Percentiles rank a stretch among this genome's conserved stretches.
These are phyloP conservation scores for Polysphondylium violaceum DNA, from an alignment of 78 protist species.

Conservation along the genomic window DNA sequence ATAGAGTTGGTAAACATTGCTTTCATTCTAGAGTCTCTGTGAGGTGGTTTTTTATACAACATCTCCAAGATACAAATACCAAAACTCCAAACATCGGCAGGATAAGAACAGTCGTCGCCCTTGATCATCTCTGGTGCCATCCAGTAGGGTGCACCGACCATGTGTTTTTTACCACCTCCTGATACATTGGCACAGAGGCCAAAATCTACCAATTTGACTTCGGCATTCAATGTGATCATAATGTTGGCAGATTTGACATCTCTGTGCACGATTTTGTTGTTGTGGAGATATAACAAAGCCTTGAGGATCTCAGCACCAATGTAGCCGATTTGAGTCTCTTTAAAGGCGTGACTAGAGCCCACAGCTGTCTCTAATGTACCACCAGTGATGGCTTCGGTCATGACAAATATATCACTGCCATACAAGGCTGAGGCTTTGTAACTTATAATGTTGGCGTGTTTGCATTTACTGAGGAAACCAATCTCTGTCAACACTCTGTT, in stretches of 20 bases:
- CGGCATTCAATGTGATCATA: conserved; percentile 76
- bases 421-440: conserved; percentile 28
- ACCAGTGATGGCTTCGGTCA: conserved; percentile 56
- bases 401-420: conserved; percentile 28
- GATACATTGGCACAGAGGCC: conserved; percentile 52
- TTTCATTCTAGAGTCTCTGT: conserved; percentile 49
- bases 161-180: conserved; percentile 52
- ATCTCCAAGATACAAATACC: conserved; percentile 78
- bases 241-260: conserved; percentile 78
- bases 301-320: conserved; percentile 67
- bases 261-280: conserved; percentile 58
- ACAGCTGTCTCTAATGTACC: conserved; percentile 68
- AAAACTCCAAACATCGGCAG: conserved; percentile 83
- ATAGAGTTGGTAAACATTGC: conserved; percentile 63
- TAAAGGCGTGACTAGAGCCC: conserved; percentile 8
- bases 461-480: conserved; percentile 50
- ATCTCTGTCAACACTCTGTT: conserved; percentile 30
- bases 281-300: conserved; percentile 62
- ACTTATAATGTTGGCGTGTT: conserved; percentile 45
- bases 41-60: conserved; percentile 50
- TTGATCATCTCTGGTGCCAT: conserved; percentile 83
- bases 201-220: conserved; percentile 77
- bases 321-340: conserved; percentile 62
- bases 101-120: conserved; percentile 52
- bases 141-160: conserved; percentile 85